Evolutionary conservation across 257 asterid genomes (phyloP), one percentile per base, ranked within the genome.

Genomic region (Capsicum chinense): DNA sequence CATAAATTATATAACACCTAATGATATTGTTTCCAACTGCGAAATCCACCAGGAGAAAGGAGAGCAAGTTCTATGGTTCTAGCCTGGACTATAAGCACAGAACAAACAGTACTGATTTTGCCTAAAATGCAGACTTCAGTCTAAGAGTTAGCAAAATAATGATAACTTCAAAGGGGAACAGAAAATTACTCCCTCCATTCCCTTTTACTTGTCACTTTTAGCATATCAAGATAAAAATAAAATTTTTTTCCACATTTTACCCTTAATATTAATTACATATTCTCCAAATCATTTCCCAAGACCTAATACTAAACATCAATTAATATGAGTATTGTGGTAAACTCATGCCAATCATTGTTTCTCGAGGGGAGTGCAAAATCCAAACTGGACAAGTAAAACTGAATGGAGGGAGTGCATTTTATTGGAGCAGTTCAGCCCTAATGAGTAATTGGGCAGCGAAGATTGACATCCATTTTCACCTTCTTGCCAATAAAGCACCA

Each of bases 41-140:
- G 47, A 39, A 10, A 47, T 73, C 80, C 80, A 73, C 39, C 80
- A 74, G 80, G 44, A 48, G 80, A 50, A 73, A 7, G 62, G 44
- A 17, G 79, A 69, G 56, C 33, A 69, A 15, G 52, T 42, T 74
- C 62, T 50, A 50, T 21, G 81, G 81, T 13, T 50, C 47, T 50
- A 21, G 14, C 5, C 81, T 74, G 47, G 81, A 50, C 11, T 3
- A 74, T 21, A 74, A 48, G n/a, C 47, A 50, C 19, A 13, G 62
- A 74, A 74, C 62, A 74, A 48, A 50, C 44, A 74, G 5, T 74
- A 48, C 12, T 74, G 60, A 74, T 50, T 74, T 74, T 48, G 60
- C 39, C 80, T 12, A 48, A 74, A 74, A 50, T 19, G 19, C 80
- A 74, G 19, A 74, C 60, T 19, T 48, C 60, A 19, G 44, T 19